Evolutionary conservation across 169 alveolate species (phyloP), one percentile per base, ranked within the genome.

Genomic region (Nephromyces sp.): DNA sequence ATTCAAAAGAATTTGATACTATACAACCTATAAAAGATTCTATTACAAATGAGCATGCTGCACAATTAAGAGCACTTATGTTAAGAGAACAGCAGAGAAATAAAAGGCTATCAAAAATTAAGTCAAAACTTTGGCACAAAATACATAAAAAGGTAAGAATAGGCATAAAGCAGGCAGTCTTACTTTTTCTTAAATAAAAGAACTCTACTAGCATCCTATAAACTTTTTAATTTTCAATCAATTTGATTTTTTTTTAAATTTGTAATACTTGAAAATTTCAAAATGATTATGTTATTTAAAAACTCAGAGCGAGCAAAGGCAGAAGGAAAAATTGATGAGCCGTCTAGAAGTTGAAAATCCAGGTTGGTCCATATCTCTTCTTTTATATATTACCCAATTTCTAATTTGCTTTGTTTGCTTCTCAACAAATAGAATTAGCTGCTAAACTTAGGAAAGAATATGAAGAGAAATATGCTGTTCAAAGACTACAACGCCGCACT

Each of bases 401-500:
- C 33, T 2, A 2, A 30, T 5, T 8, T 32, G n/a, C n/a, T n/a
- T n/a, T n/a, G n/a, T n/a, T n/a, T n/a, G n/a, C n/a, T n/a, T n/a
- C n/a, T n/a, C n/a, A n/a, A n/a, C n/a, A n/a, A n/a, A 2, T 32
- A 65, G 77, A 34, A 52, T 68, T 72, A 0, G 84, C 84, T 25
- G 74, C 34, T 30, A 52, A 66, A 61, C 35, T 79, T 52, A 70
- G 63, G 53, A 66, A 68, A 63, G 75, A 73, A 51, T 53, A 28
- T 34, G 81, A 72, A 68, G 68, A 72, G 78, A 75, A 79, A 43
- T 72, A 64, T n/a, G 80, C 84, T 43, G 32, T 52, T 57, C 62
- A 68, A 52, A 73, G 81, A 0, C 57, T 72, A 53, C 53, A 29
- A 6, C 4, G 81, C 6, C 78, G 43, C 43, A 69, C 70, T 65